These are phyloP conservation scores for Sugiyamaella pinicola DNA, from an alignment of 1,139 yeast genomes.

Conservation along the genomic window DNA sequence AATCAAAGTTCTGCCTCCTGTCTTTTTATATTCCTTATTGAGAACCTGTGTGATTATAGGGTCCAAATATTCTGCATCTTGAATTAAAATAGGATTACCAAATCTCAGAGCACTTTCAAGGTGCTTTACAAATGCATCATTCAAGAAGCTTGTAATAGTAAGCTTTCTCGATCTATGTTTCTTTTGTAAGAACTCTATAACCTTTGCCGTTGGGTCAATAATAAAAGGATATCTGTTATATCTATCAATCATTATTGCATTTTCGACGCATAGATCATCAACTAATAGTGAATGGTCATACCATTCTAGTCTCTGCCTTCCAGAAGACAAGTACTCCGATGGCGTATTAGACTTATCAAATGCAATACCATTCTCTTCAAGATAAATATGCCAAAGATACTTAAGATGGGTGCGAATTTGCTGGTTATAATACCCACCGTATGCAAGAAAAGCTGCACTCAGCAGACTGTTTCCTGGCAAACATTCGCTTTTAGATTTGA, in stretches of 20 bases:
- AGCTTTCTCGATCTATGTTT: constrained; percentile 46
- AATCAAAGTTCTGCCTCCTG: constrained; percentile 73
- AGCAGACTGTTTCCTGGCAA: constrained; percentile 68
- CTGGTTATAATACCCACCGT: constrained; percentile 65
- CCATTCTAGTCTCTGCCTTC: constrained; percentile 55
- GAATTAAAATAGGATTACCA: constrained; percentile 73
- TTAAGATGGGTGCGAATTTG: constrained; percentile 48
- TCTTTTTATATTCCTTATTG: constrained; percentile 58
- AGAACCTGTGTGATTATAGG: constrained; percentile 69
- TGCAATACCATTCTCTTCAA: constrained; percentile 47
- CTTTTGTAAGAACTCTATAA: constrained; percentile 48
- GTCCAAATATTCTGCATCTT: constrained; percentile 79
- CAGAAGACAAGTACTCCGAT: constrained; percentile 47
- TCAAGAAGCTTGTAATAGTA: constrained; percentile 68
- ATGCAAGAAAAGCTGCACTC: constrained; percentile 62
- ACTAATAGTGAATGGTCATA: constrained; percentile 53
- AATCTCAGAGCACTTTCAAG: constrained; percentile 81
- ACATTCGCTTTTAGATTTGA: constrained; percentile 50
- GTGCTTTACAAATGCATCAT: constrained; percentile 66
- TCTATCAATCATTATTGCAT: constrained; percentile 55
- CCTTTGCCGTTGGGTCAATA: constrained; percentile 69
- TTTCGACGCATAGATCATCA: constrained; percentile 65
- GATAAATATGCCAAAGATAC: constrained; percentile 47
- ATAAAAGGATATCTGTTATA: constrained; percentile 55
- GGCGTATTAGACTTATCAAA: constrained; percentile 46